Evolutionary conservation across 2,329 filamentous ascomycete species (phyloP).

Genomic region (Ophioceras dolichostomum): DNA sequence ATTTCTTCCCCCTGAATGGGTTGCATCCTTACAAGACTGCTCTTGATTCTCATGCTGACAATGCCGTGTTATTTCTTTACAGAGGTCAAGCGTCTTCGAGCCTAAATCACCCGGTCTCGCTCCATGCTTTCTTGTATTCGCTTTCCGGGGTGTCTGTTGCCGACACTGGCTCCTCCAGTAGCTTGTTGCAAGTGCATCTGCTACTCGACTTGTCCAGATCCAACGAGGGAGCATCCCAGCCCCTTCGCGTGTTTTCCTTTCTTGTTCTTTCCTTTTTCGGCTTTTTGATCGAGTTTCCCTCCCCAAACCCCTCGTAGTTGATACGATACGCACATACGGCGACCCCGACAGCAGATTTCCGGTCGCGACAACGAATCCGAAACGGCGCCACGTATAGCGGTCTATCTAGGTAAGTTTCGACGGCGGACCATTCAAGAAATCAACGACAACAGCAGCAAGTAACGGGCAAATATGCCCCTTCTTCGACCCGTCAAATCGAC

Average conservation of each 20-base stretch:
- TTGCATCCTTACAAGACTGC: too few relatives aligned
- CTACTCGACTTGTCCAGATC: too few relatives aligned
- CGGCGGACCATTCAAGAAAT: too few relatives aligned
- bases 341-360: not conserved
- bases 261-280: conserved; percentile 1
- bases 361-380: not conserved
- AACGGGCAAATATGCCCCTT: too few relatives aligned
- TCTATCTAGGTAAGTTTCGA: not conserved
- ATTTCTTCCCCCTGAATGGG: not conserved
- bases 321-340: not conserved
- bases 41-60: too few relatives aligned
- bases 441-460: not conserved
- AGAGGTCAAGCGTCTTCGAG: conserved; percentile 41
- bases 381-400: too few relatives aligned
- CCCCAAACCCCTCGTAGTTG: not conserved
- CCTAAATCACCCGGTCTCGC: conserved; percentile 11
- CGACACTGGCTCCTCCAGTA: too few relatives aligned
- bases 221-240: too few relatives aligned
- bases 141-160: too few relatives aligned
- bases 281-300: not conserved
- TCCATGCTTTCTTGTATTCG: too few relatives aligned
- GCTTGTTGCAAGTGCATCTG: too few relatives aligned
- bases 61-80: too few relatives aligned
- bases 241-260: not conserved
- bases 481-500: not conserved